These are phyloP conservation scores for Sechiopsis laciniata DNA, from an alignment of 306 rosid genomes.

Conservation along the genomic window DNA sequence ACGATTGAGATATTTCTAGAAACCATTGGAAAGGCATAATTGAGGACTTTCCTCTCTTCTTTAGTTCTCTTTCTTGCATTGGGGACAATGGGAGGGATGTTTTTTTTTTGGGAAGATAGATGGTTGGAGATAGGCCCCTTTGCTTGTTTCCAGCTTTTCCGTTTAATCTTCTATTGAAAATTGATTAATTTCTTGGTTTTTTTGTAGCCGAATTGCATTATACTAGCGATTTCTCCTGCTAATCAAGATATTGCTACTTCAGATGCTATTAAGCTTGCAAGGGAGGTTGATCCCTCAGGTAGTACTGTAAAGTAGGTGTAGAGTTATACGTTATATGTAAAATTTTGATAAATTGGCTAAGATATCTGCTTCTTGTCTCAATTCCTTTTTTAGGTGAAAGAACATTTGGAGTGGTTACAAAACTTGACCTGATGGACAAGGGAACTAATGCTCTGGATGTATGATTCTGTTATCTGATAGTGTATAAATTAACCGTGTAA, in stretches of 20 bases:
- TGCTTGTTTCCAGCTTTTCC: too few relatives aligned
- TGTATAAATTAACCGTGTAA: background rate
- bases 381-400: slow-evolving; percentile 66
- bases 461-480: slow-evolving; percentile 27
- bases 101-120: too few relatives aligned
- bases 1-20: too few relatives aligned
- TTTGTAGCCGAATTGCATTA: slow-evolving; percentile 86
- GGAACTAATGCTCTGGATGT: slow-evolving; percentile 94
- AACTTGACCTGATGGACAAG: slow-evolving; percentile 92
- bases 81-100: too few relatives aligned
- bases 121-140: too few relatives aligned
- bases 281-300: slow-evolving; percentile 92
- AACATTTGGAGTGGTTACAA: slow-evolving; percentile 92
- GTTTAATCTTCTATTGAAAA: too few relatives aligned
- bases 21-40: too few relatives aligned
- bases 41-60: too few relatives aligned
- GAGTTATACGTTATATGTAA: background rate
- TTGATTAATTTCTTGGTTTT: slow-evolving; percentile 31
- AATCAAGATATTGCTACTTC: slow-evolving; percentile 98
- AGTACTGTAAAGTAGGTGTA: slow-evolving; percentile 1
- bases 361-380: slow-evolving; percentile 8
- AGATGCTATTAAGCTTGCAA: slow-evolving; percentile 86
- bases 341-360: background rate
- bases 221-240: slow-evolving; percentile 90
- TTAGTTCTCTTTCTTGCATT: too few relatives aligned